A percentile compares a stretch with the other conserved stretches of the same genome.
These are phyloP conservation scores for Yamadazyma kitorensis DNA, from an alignment of 805 yeast species.

Conservation along the genomic window DNA sequence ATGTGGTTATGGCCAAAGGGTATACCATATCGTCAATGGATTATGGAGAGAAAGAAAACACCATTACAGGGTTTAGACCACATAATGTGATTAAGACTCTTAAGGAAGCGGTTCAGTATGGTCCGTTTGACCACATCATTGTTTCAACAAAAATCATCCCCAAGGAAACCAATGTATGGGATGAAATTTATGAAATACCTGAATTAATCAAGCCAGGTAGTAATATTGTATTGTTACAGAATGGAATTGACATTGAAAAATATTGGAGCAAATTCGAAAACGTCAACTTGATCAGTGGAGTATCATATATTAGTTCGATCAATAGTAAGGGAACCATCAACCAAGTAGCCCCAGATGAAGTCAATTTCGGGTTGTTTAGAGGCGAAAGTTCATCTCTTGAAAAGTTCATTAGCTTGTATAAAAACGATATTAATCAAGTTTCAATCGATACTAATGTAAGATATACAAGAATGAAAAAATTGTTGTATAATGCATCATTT, in stretches of 20 bases:
- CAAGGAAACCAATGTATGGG: conserved; percentile 22
- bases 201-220: conserved; percentile 19
- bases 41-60: conserved; percentile 29
- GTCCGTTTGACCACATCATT: conserved; percentile 32
- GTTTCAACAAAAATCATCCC: conserved; percentile 36
- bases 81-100: conserved; percentile 23
- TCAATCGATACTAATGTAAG: conserved; percentile 21
- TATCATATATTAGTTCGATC: conserved; percentile 30
- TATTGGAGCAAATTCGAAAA: conserved; percentile 18
- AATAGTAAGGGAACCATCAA: conserved; percentile 24
- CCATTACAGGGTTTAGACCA: conserved; percentile 21
- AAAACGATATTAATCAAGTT: conserved; percentile 21
- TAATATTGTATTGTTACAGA: conserved; percentile 22
- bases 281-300: conserved; percentile 28
- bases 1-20: conserved; percentile 24
- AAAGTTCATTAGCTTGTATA: conserved; percentile 20
- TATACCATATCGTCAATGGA: conserved; percentile 28
- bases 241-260: conserved; percentile 22
- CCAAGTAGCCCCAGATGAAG: conserved; percentile 25
- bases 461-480: conserved; percentile 56
- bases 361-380: conserved; percentile 26
- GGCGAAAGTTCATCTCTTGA: conserved; percentile 23
- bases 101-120: conserved; percentile 22
- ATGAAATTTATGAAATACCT: conserved; percentile 14
- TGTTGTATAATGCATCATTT: conserved; percentile 66